Percentiles rank a stretch among this genome's conserved stretches.
These are phyloP conservation scores for Phaeomoniella chlamydospora DNA, from an alignment of 2,329 filamentous ascomycete genomes.

Conservation along the genomic window DNA sequence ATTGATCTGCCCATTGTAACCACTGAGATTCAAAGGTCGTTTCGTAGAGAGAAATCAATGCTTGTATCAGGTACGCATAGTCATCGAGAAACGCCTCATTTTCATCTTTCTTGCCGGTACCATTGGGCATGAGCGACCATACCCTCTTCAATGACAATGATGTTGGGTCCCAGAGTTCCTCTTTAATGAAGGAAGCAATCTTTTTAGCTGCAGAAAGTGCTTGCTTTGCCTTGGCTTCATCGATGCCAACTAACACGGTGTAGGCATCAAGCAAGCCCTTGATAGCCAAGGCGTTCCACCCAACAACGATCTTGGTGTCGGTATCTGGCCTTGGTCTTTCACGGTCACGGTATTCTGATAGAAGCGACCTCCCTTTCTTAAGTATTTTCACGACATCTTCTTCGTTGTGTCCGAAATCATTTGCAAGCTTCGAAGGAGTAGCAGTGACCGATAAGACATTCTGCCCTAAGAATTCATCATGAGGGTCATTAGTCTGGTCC, in stretches of 20 bases:
- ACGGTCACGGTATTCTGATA: slow-evolving; percentile 57
- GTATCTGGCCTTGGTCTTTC: slow-evolving; percentile 63
- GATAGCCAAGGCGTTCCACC: slow-evolving; percentile 82
- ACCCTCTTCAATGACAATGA: slow-evolving; percentile 50
- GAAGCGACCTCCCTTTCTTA: slow-evolving; percentile 48
- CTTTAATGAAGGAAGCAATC: slow-evolving; percentile 57
- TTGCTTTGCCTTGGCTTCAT: slow-evolving; percentile 39
- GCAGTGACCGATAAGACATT: slow-evolving; percentile 68
- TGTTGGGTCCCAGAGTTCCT: slow-evolving; percentile 54
- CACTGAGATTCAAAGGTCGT: slow-evolving; percentile 62
- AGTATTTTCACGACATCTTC: slow-evolving; percentile 56
- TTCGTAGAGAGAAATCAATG: slow-evolving; percentile 72
- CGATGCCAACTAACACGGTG: slow-evolving; percentile 49
- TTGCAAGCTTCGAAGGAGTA: slow-evolving; percentile 53
- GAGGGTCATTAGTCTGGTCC: slow-evolving; percentile 63
- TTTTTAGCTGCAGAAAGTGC: slow-evolving; percentile 54
- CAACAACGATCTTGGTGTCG: slow-evolving; percentile 77
- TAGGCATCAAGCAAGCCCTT: slow-evolving; percentile 64
- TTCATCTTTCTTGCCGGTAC: slow-evolving; percentile 2
- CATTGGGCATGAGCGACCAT: slow-evolving; percentile 1
- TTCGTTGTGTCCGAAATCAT: slow-evolving; percentile 58
- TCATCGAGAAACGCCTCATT: slow-evolving; percentile 77
- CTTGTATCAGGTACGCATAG: slow-evolving; percentile 77
- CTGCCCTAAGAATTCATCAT: slow-evolving; percentile 88
- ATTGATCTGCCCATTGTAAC: slow-evolving; percentile 63